These are phyloP conservation scores for Pythium phragmitis DNA, from an alignment of 352 stramenopile species.

Conservation along the genomic window DNA sequence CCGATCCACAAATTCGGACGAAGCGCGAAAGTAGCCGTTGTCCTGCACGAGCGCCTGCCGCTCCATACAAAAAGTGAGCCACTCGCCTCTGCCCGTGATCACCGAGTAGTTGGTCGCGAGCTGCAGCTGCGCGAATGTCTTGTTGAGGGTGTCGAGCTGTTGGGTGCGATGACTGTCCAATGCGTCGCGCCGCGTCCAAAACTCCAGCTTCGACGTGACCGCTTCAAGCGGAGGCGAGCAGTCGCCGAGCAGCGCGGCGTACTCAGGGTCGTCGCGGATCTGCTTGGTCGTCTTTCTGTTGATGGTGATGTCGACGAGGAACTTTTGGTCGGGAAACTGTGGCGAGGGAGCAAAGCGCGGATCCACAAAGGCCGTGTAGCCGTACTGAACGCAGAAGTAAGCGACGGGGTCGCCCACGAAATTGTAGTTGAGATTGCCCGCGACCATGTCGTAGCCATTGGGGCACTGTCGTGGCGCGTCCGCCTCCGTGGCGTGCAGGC, in stretches of 20 bases:
- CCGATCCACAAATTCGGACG: neutral
- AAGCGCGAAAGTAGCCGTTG: neutral
- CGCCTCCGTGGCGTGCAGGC: neutral
- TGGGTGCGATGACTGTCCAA: neutral
- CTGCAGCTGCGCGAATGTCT: constrained; percentile 2
- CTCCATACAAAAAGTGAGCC: constrained; percentile 9
- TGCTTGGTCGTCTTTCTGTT: neutral
- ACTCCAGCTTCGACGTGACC: neutral
- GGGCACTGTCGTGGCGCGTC: neutral
- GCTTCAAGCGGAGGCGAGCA: constrained; percentile 1
- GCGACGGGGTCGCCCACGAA: constrained; percentile 3
- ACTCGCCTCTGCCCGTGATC: constrained; percentile 5
- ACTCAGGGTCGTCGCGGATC: neutral
- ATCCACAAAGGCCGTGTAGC: neutral
- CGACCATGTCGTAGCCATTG: neutral
- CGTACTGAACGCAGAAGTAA: constrained; percentile 13
- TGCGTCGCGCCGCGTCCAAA: neutral
- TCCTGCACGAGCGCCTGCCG: neutral
- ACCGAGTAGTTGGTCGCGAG: constrained; percentile 1
- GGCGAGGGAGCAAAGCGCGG: neutral
- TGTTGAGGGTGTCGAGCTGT: constrained; percentile 2
- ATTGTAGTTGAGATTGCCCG: constrained; percentile 17
- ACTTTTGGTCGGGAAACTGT: neutral
- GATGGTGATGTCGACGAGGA: constrained; percentile 12
- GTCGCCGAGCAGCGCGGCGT: neutral